phyloP scores from a whole-genome alignment of 208 protist species.

The Trypanosoma vivax region DNA sequence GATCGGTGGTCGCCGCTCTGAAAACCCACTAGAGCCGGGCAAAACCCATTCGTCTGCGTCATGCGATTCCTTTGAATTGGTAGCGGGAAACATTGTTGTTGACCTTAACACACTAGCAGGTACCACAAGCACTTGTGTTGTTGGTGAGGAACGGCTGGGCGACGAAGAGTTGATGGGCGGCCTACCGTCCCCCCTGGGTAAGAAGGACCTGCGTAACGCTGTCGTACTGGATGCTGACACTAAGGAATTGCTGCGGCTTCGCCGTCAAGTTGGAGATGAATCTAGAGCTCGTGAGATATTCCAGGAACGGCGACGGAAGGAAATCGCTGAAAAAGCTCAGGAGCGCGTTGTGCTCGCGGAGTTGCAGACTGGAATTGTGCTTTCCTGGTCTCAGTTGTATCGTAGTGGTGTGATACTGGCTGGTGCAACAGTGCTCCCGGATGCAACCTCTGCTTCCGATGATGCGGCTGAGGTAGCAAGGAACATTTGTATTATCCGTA shows the following conservation, averaged over 20 bases:
- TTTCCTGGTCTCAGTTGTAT: slow-evolving; percentile 75
- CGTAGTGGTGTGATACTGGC: slow-evolving; percentile 69
- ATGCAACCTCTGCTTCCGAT: not conserved
- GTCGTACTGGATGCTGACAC: slow-evolving; percentile 55
- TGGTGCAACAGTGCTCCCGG: slow-evolving; percentile 13
- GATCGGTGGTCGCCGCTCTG: too few species aligned
- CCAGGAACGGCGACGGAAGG: slow-evolving; percentile 19
- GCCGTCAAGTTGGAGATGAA: slow-evolving; percentile 34
- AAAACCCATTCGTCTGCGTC: too few species aligned
- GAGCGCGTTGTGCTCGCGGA: slow-evolving; percentile 49
- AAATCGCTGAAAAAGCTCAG: slow-evolving; percentile 20
- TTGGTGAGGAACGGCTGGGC: not conserved
- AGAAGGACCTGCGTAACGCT: slow-evolving; percentile 78
- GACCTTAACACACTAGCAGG: slow-evolving; percentile 45
- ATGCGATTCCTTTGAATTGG: not conserved
- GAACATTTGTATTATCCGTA: slow-evolving; percentile 62
- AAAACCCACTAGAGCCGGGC: too few species aligned
- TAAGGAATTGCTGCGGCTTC: slow-evolving; percentile 52
- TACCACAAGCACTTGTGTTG: not conserved
- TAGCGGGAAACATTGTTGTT: slow-evolving; percentile 60
- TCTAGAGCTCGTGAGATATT: slow-evolving; percentile 41
- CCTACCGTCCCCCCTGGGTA: slow-evolving; percentile 43
- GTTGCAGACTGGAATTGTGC: too few species aligned
- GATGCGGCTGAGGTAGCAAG: not conserved
- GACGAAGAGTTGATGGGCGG: not conserved